These are phyloP conservation scores for Wilhelminamyces savonicus DNA, from an alignment of 805 yeast genomes.

Conservation along the genomic window DNA sequence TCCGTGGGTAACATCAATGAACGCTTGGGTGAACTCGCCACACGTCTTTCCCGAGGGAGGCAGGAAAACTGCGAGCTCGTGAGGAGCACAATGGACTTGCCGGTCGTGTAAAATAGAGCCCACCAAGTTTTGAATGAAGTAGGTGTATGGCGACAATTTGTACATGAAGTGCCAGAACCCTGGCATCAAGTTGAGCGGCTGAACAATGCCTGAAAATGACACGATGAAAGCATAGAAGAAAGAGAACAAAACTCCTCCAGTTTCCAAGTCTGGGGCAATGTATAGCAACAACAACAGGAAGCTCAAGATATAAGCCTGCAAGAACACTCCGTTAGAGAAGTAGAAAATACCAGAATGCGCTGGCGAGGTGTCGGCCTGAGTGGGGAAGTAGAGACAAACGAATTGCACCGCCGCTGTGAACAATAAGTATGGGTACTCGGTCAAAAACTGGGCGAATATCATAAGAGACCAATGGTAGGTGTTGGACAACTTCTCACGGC, in stretches of 20 bases:
- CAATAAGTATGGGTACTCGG: conserved; percentile 54
- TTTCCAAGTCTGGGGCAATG: conserved; percentile 57
- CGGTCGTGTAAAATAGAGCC: conserved; percentile 37
- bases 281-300: conserved; percentile 48
- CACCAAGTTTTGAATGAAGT: conserved; percentile 49
- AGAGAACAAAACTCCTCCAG: conserved; percentile 57
- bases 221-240: conserved; percentile 52
- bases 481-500: conserved; percentile 63
- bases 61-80: conserved; percentile 42
- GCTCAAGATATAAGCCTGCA: conserved; percentile 33
- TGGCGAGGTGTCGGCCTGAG: conserved; percentile 7
- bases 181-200: conserved; percentile 38
- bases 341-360: conserved; percentile 35
- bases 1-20: conserved; percentile 4
- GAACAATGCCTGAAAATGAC: conserved; percentile 56
- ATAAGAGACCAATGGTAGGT: conserved; percentile 68
- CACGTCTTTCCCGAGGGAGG: conserved; percentile 36
- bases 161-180: conserved; percentile 45
- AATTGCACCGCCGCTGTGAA: conserved; percentile 23
- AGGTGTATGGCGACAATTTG: conserved; percentile 42
- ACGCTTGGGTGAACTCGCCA: conserved; percentile 6
- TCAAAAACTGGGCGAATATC: conserved; percentile 45
- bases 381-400: conserved; percentile 37
- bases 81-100: conserved; percentile 38
- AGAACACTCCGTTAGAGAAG: conserved; percentile 40